Evolutionary conservation across 768 basidiomycete genomes (phyloP).

Genomic region (Candolleomyces efflorescens): DNA sequence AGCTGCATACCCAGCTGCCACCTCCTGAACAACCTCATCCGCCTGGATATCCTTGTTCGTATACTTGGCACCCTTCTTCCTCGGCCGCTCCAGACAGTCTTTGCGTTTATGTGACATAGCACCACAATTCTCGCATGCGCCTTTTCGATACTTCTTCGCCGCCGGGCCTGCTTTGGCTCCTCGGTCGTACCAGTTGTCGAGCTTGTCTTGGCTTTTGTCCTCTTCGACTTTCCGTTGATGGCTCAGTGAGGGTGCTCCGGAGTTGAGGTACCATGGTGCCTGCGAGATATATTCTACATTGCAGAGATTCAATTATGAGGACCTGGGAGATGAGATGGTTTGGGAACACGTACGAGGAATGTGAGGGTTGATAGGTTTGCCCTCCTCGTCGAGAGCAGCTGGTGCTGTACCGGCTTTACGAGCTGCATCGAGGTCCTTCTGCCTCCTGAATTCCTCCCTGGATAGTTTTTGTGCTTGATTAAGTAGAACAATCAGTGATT

Average conservation of each 20-base stretch:
- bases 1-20: slow-evolving; percentile 77
- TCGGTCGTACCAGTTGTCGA: slow-evolving; percentile 91
- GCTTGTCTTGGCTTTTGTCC: slow-evolving; percentile 53
- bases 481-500: slow-evolving; percentile 3
- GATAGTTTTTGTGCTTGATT: slow-evolving; percentile 78
- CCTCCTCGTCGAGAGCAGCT: slow-evolving; percentile 92
- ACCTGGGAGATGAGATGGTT: background rate
- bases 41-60: slow-evolving; percentile 86
- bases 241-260: slow-evolving; percentile 86
- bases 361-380: slow-evolving; percentile 95
- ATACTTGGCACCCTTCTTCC: slow-evolving; percentile 93
- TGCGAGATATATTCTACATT: slow-evolving; percentile 91
- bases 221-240: slow-evolving; percentile 87
- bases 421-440: slow-evolving; percentile 97
- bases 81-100: slow-evolving; percentile 95
- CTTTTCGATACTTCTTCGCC: slow-evolving; percentile 95
- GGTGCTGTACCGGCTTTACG: slow-evolving; percentile 98
- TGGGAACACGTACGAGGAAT: slow-evolving; percentile 78
- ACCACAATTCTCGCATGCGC: slow-evolving; percentile 99
- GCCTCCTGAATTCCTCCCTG: slow-evolving; percentile 89
- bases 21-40: slow-evolving; percentile 86
- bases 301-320: slow-evolving; percentile 6
- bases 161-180: slow-evolving; percentile 82
- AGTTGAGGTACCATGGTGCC: slow-evolving; percentile 98
- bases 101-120: slow-evolving; percentile 88